A percentile compares a stretch with the other conserved stretches of the same genome.
Evolutionary conservation across 805 yeast species (phyloP).

Genomic region (Kregervanrija pseudodelftensis): DNA sequence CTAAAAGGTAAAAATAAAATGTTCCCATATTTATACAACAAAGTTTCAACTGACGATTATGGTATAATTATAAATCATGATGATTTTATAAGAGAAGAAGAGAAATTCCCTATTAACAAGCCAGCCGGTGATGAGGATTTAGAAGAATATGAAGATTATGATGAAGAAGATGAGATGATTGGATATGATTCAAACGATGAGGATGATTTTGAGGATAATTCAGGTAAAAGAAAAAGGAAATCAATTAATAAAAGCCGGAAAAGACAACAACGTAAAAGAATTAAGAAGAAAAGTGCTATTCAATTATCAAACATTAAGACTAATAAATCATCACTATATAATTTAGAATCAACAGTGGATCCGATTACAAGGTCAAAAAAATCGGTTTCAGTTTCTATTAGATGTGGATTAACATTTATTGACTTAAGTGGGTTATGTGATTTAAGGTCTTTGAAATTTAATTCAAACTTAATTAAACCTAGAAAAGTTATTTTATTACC

Average conservation of each 20-base stretch:
- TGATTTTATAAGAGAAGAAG: slow-evolving; percentile 50
- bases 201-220: slow-evolving; percentile 15
- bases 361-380: slow-evolving; percentile 14
- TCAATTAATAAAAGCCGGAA: slow-evolving; percentile 20
- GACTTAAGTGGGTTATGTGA: slow-evolving; percentile 85
- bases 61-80: slow-evolving; percentile 69
- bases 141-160: slow-evolving; percentile 17
- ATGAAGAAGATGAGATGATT: slow-evolving; percentile 14
- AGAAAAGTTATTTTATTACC: slow-evolving; percentile 51
- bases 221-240: slow-evolving; percentile 16
- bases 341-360: slow-evolving; percentile 19
- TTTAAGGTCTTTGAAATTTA: slow-evolving; percentile 68
- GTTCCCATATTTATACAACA: slow-evolving; percentile 67
- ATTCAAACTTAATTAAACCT: slow-evolving; percentile 75
- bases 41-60: slow-evolving; percentile 72
- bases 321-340: slow-evolving; percentile 13
- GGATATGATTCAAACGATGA: slow-evolving; percentile 16
- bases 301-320: background rate
- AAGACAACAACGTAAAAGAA: slow-evolving; percentile 10
- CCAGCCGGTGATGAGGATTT: slow-evolving; percentile 11
- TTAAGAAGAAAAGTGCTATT: slow-evolving; percentile 11
- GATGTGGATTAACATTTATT: slow-evolving; percentile 68
- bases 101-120: slow-evolving; percentile 25
- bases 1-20: slow-evolving; percentile 47
- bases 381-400: slow-evolving; percentile 32